Base-by-base conservation (phyloP, 345 rosid genomes). In the Draba incana region DNA sequence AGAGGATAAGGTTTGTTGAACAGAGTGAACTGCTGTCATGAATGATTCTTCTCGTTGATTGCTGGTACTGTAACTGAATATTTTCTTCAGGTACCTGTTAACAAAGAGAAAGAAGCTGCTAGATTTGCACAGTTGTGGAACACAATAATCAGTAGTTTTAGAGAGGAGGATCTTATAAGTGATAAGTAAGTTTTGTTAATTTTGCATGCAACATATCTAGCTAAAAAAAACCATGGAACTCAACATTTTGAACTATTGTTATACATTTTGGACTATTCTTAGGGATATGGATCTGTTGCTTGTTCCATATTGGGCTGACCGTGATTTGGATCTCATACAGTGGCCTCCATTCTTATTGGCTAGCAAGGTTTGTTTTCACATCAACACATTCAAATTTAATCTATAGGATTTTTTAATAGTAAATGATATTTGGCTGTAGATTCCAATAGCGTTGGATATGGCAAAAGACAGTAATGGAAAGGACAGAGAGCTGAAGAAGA, bases 221-320 rank as follows among this genome's bases (percentile, higher is more conserved):
- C 50, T 54, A 23, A 27, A 55, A 46, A 16, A 64, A 57, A 65
- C 53, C 38, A 24, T 45, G 53, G 42, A 42, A 31, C 39, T 27
- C 31, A 56, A 24, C 38, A 43, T 41, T 35, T 56, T 41, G 38
- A 14, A 65, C 43, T 58, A n/a, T 31, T 5, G 10, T 25, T 51
- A n/a, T 53, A 27, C 63, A 37, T 54, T 28, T 63, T 51, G 54
- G n/a, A 63, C 57, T 72, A 13, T 41, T 72, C 74, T 70, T 80
- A 95, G 99, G 93, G 99, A 95, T 82, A 95, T 85, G 97, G 78
- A 92, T 74, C 77, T 95, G 70, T 81, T 95, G 80, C 98, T 95
- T 80, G 98, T 95, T 80, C 99, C 99, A 56, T 95, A 95, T 81
- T 95, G 97, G 97, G 98, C 98, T 63, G 97, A 92, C 77, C 96